Percentiles rank a stretch among this genome's conserved stretches.
phyloP scores from a whole-genome alignment of 2,329 filamentous ascomycete species.

The Bipolaris gigantea region DNA sequence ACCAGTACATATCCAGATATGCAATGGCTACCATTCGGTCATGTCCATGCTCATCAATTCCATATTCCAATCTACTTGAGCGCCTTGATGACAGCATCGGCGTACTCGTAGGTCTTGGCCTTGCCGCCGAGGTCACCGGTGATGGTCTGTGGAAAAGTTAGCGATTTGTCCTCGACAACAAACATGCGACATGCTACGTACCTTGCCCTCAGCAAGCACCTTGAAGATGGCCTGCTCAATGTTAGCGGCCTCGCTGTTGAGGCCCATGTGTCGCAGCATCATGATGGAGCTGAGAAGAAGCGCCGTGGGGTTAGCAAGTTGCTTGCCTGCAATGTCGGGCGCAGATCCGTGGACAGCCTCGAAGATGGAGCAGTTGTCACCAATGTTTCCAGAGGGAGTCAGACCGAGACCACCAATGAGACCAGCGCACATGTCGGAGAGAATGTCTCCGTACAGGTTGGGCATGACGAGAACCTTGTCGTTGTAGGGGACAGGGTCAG shows the following conservation, averaged over 20 bases:
- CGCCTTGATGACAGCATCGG: constrained; percentile 80
- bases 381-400: constrained; percentile 97
- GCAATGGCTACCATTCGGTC: constrained; percentile 36
- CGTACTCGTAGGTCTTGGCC: constrained; percentile 94
- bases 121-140: constrained; percentile 96
- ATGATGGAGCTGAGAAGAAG: constrained; percentile 95
- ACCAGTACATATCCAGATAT: constrained; percentile 43
- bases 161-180: not conserved
- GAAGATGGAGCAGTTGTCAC: constrained; percentile 99
- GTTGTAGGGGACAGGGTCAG: constrained; percentile 94
- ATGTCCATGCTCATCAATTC: constrained; percentile 31
- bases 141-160: constrained; percentile 58
- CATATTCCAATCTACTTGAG: constrained; percentile 46
- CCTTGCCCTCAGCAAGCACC: constrained; percentile 93
- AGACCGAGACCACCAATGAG: constrained; percentile 96
- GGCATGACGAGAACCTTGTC: constrained; percentile 98
- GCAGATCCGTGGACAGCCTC: constrained; percentile 98
- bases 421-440: constrained; percentile 99
- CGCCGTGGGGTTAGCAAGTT: constrained; percentile 94
- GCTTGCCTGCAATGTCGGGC: constrained; percentile 94
- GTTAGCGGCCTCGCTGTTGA: constrained; percentile 77
- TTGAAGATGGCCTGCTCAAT: constrained; percentile 96
- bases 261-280: constrained; percentile 99
- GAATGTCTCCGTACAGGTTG: constrained; percentile 99
- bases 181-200: constrained; percentile 40